Evolutionary conservation across 2,329 filamentous ascomycete species (phyloP).

Genomic region (Scedosporium dehoogii): DNA sequence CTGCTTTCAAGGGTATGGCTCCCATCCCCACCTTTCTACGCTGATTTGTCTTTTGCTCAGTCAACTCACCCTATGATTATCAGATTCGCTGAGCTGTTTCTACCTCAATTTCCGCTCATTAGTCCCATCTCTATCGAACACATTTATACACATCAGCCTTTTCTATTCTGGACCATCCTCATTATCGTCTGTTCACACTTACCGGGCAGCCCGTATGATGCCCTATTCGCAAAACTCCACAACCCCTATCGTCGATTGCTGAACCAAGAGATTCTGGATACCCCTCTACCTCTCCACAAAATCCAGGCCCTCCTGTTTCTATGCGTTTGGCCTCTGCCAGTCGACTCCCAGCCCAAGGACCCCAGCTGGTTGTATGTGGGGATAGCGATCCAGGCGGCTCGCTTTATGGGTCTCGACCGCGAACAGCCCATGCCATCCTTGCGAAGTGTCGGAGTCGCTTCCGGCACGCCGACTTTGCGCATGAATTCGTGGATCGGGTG

Average conservation of each 20-base stretch:
- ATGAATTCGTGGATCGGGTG: constrained; percentile 20
- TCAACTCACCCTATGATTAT: constrained; percentile 8
- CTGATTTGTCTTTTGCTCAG: too few species aligned
- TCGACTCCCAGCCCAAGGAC: constrained; percentile 15
- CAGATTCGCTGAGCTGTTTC: constrained; percentile 16
- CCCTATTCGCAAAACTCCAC: constrained; percentile 14
- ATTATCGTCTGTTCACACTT: constrained; percentile 14
- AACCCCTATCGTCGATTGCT: constrained; percentile 15
- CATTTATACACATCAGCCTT: constrained; percentile 15
- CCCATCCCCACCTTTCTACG: constrained; percentile 1
- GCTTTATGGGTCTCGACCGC: constrained; percentile 18
- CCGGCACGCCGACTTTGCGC: constrained; percentile 14
- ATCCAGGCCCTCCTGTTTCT: constrained; percentile 19
- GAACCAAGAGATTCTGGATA: constrained; percentile 12
- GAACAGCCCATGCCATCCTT: constrained; percentile 12
- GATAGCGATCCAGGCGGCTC: constrained; percentile 19
- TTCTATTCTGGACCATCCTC: constrained; percentile 22
- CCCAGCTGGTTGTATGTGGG: constrained; percentile 21
- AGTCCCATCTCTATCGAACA: constrained; percentile 15
- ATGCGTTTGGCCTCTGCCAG: constrained; percentile 19
- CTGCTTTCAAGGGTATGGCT: neutral
- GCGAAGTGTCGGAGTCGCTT: constrained; percentile 10
- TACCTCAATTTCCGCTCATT: constrained; percentile 19
- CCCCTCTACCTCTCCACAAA: constrained; percentile 17
- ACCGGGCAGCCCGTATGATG: constrained; percentile 10